Percentiles rank a stretch among this genome's conserved stretches.
Evolutionary conservation across 495 filamentous ascomycete genomes (phyloP).

Genomic region (Podospora conica): DNA sequence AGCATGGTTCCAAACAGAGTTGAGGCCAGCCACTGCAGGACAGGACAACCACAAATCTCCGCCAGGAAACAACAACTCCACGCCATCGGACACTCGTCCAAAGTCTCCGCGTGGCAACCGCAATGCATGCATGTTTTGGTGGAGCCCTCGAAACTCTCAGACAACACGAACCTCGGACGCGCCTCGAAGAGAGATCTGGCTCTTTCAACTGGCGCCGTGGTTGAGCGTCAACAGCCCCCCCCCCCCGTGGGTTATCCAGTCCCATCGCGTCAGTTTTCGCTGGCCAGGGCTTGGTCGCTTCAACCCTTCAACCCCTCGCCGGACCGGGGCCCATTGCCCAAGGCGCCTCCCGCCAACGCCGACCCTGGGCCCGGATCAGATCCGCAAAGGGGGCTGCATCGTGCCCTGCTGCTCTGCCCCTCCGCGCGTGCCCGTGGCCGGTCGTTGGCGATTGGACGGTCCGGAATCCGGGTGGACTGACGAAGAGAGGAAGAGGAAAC

Average conservation of each 20-base stretch:
- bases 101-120: no score
- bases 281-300: neutral
- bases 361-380: slow-evolving; percentile 7
- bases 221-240: neutral
- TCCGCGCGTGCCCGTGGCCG: neutral
- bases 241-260: neutral
- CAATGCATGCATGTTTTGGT: neutral
- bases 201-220: neutral
- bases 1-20: neutral
- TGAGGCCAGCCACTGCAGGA: neutral
- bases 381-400: slow-evolving; percentile 11
- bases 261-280: slow-evolving; percentile 8
- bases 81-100: no score
- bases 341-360: slow-evolving; percentile 3
- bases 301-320: neutral
- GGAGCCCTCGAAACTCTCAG: neutral
- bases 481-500: neutral
- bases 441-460: neutral
- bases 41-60: no score
- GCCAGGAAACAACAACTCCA: neutral
- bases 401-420: slow-evolving; percentile 1
- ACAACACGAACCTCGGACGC: neutral
- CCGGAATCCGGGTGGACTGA: neutral
- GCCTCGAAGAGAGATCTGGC: slow-evolving; percentile 1
- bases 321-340: neutral